A percentile compares a stretch with the other conserved stretches of the same genome.
phyloP scores from a whole-genome alignment of 2,329 filamentous ascomycete genomes.

The Microsporum canis region DNA sequence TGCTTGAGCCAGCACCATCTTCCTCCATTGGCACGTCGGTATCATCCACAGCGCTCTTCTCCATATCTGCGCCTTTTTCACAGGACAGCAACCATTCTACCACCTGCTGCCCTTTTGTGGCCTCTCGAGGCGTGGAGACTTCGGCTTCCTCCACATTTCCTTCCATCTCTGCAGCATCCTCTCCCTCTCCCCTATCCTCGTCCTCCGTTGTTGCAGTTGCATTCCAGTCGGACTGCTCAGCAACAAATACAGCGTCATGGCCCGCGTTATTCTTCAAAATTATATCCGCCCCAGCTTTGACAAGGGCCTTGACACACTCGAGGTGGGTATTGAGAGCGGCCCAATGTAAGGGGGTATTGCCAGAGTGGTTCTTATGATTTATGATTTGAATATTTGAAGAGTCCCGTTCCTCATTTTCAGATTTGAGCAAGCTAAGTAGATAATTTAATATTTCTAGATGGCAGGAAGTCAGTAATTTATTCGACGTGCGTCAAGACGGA shows the following conservation, averaged over 20 bases:
- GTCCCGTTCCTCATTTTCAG: background rate
- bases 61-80: slow-evolving; percentile 27
- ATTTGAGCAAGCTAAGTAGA: slow-evolving; percentile 35
- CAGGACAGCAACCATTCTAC: slow-evolving; percentile 33
- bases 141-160: slow-evolving; percentile 5
- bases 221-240: slow-evolving; percentile 56
- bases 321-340: slow-evolving; percentile 83
- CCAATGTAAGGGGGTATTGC: slow-evolving; percentile 91
- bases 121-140: background rate
- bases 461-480: background rate
- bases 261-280: slow-evolving; percentile 71
- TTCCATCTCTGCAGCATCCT: slow-evolving; percentile 9
- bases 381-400: slow-evolving; percentile 21
- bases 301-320: slow-evolving; percentile 62
- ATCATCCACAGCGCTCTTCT: slow-evolving; percentile 18
- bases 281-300: slow-evolving; percentile 66
- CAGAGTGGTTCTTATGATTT: slow-evolving; percentile 58
- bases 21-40: slow-evolving; percentile 9
- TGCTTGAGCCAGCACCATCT: background rate
- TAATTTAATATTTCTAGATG: slow-evolving; percentile 36
- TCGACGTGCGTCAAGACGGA: background rate
- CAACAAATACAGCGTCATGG: slow-evolving; percentile 66
- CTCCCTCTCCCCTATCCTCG: slow-evolving; percentile 10
- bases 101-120: slow-evolving; percentile 29
- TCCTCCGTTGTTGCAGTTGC: background rate